Percentiles rank a stretch among this genome's conserved stretches.
Evolutionary conservation across 2,329 filamentous ascomycete genomes (phyloP).

Genomic region (Cordyceps fumosorosea): DNA sequence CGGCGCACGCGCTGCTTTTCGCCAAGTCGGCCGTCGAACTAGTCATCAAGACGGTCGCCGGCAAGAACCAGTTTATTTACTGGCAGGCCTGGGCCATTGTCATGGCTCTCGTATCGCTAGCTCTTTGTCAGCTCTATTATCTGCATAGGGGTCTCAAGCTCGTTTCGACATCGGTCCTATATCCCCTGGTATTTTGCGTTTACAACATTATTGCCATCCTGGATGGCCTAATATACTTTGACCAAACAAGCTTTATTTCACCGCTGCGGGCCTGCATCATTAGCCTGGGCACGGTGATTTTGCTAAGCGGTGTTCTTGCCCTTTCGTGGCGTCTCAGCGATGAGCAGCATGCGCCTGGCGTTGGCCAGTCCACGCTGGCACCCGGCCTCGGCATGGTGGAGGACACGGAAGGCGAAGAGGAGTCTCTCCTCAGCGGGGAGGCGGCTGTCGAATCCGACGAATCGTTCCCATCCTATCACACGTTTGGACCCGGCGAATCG

Average conservation of each 20-base stretch:
- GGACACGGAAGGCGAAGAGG: conserved; percentile 56
- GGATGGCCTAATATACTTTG: conserved; percentile 94
- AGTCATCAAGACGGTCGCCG: conserved; percentile 77
- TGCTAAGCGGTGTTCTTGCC: conserved; percentile 81
- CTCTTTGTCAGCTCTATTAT: conserved; percentile 89
- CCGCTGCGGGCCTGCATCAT: conserved; percentile 73
- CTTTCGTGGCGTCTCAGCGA: conserved; percentile 90
- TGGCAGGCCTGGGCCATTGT: conserved; percentile 95
- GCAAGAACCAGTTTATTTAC: conserved; percentile 85
- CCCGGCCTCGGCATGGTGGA: conserved; percentile 79
- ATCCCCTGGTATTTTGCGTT: conserved; percentile 95
- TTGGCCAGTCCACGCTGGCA: conserved; percentile 63
- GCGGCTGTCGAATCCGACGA: conserved; percentile 36
- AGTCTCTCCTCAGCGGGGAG: conserved; percentile 45
- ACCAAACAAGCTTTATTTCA: conserved; percentile 74
- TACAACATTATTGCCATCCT: conserved; percentile 99
- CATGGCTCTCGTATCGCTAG: conserved; percentile 70
- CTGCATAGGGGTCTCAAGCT: conserved; percentile 89
- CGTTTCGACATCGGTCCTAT: conserved; percentile 90
- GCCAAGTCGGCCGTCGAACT: conserved; percentile 96
- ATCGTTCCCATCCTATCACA: conserved; percentile 36
- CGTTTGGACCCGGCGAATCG: conserved; percentile 38
- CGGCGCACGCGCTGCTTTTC: conserved; percentile 85
- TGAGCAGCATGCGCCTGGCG: conserved; percentile 56
- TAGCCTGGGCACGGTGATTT: conserved; percentile 75